Conservation (phyloP, 495 filamentous ascomycete species). For the Lentithecium fluviatile region DNA sequence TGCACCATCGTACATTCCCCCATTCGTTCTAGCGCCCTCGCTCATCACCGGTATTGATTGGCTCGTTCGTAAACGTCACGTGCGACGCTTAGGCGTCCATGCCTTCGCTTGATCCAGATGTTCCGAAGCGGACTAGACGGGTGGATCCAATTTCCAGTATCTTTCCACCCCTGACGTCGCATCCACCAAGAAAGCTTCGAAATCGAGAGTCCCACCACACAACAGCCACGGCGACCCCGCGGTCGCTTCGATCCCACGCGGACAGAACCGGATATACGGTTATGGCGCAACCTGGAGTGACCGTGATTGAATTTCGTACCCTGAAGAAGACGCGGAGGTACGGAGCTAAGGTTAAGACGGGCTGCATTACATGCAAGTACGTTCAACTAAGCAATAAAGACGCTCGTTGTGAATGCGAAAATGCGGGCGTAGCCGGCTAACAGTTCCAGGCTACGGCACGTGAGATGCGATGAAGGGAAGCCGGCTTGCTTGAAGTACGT, state of each 20-base stretch:
- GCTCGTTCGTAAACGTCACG: background rate
- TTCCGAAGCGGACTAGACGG: background rate
- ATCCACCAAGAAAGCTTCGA: background rate
- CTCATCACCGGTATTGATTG: background rate
- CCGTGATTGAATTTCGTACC: conserved; percentile 1
- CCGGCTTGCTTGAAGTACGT: conserved; percentile 44
- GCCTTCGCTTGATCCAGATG: background rate
- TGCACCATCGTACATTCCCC: conserved; percentile 3
- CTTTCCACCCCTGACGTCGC: background rate
- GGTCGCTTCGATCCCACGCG: background rate
- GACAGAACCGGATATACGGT: background rate
- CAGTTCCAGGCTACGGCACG: conserved; percentile 45
- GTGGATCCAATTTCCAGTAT: too few relatives aligned
- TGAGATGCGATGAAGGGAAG: conserved; percentile 60
- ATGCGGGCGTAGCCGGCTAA: background rate
- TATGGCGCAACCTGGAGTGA: background rate
- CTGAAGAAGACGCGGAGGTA: conserved; percentile 14
- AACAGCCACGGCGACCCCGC: background rate
- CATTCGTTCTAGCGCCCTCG: background rate
- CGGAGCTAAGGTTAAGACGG: conserved; percentile 45
- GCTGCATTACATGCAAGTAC: conserved; percentile 53
- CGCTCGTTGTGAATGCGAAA: too few relatives aligned
- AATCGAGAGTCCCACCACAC: background rate
- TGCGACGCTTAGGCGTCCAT: background rate
- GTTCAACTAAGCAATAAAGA: background rate